Conservation (phyloP, 106 monocot genomes). For the Dendrobium chrysotoxum region DNA sequence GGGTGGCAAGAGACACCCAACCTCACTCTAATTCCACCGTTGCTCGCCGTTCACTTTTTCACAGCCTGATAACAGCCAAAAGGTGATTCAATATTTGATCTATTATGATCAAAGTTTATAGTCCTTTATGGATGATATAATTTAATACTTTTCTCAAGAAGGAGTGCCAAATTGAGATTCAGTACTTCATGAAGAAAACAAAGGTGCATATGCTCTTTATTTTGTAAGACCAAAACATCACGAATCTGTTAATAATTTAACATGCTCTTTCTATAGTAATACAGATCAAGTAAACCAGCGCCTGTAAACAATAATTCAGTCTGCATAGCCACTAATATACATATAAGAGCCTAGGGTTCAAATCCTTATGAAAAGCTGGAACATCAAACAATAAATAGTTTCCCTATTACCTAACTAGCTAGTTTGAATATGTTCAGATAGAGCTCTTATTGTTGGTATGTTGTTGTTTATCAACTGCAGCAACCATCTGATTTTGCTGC, state of each 20-base stretch:
- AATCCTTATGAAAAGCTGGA: background rate
- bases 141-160: background rate
- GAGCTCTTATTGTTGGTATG: slow-evolving; percentile 7
- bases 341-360: background rate
- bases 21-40: no score
- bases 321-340: background rate
- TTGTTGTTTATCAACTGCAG: slow-evolving; percentile 4
- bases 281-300: background rate
- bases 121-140: background rate
- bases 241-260: background rate
- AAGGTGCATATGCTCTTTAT: background rate
- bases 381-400: background rate
- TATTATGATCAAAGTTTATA: background rate
- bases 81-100: background rate
- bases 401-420: slow-evolving; percentile 15
- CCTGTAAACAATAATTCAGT: background rate
- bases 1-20: no score
- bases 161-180: background rate
- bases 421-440: slow-evolving; percentile 14
- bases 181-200: background rate
- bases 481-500: slow-evolving; percentile 32
- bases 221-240: background rate
- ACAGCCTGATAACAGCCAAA: no score
- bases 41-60: no score
- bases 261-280: background rate